These are phyloP conservation scores for Serendipita sp. DNA, from an alignment of 768 basidiomycete species.

Conservation along the genomic window DNA sequence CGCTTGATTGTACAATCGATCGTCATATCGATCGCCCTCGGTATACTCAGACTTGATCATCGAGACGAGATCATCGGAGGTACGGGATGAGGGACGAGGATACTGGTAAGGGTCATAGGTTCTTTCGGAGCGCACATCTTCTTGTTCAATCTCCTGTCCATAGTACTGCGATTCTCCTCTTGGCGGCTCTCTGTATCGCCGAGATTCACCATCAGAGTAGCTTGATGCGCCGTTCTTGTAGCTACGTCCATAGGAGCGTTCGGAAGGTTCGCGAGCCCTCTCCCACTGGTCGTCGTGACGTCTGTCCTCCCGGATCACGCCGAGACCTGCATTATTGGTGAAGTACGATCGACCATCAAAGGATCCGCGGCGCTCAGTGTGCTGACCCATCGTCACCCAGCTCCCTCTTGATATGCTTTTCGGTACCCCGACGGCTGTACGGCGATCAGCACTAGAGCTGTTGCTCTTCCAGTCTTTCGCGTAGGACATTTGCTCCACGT, in stretches of 20 bases:
- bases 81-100: neutral
- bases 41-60: slow-evolving; percentile 5
- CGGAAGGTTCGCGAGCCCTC: neutral
- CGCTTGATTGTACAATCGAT: neutral
- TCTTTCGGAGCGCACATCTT: slow-evolving; percentile 6
- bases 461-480: slow-evolving; percentile 7
- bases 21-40: slow-evolving; percentile 4
- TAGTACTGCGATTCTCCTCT: slow-evolving; percentile 1
- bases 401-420: slow-evolving; percentile 3
- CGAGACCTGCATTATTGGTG: neutral
- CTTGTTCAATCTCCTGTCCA: slow-evolving; percentile 4
- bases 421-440: neutral
- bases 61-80: neutral
- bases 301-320: neutral
- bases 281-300: neutral
- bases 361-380: neutral
- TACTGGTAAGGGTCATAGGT: slow-evolving; percentile 8
- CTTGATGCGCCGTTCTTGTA: neutral
- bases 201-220: neutral
- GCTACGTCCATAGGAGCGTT: neutral
- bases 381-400: slow-evolving; percentile 6
- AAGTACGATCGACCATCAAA: neutral
- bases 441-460: neutral
- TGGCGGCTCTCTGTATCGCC: neutral
- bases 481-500: slow-evolving; percentile 1